Evolutionary conservation across 805 yeast species (phyloP), one percentile per base, ranked within the genome.

Genomic region (Priceomyces fermenticarens): DNA sequence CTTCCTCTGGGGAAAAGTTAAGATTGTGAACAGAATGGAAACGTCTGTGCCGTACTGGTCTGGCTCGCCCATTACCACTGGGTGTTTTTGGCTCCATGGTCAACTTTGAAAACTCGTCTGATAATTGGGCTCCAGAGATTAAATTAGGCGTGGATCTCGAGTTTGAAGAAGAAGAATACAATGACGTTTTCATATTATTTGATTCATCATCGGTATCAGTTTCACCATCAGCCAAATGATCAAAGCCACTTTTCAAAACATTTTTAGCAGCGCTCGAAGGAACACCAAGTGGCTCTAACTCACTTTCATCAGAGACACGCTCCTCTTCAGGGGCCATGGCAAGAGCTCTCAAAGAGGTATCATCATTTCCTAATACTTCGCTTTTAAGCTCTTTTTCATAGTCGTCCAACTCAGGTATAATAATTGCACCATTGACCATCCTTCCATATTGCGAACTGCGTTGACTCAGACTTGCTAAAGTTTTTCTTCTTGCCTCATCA

Each of bases 21-120:
- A 70, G 66, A 40, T 55, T 58, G 39, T 57, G 62, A 70, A 69
- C 57, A 2, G 72, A 67, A 36, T 62, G 61, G 39, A 63, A 65
- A 26, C 75, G 64, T n/a, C 60, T 44, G 39, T 70, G 75, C 29
- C 63, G 59, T 17, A 48, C 47, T 4, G 11, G 17, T 20, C 17
- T 13, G 12, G 28, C n/a, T 30, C 14, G 27, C 20, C 14, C 30
- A 10, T 27, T 16, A n/a, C 11, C 2, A 41, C 30, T 30, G 13
- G 49, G 33, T 16, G 41, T 36, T 17, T 43, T 36, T 20, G 25
- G 8, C 25, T 20, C 25, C 8, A 20, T 20, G 4, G 25, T 20
- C 8, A 20, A 8, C 4, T 20, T 20, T 20, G 25, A 11, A 2
- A 13, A 23, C 14, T 31, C 9, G 9, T 17, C 28, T 36, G 11